A percentile compares a stretch with the other conserved stretches of the same genome.
Conservation (phyloP, 192 early-diverging fungal species). For the Umbelopsis ramanniana region DNA sequence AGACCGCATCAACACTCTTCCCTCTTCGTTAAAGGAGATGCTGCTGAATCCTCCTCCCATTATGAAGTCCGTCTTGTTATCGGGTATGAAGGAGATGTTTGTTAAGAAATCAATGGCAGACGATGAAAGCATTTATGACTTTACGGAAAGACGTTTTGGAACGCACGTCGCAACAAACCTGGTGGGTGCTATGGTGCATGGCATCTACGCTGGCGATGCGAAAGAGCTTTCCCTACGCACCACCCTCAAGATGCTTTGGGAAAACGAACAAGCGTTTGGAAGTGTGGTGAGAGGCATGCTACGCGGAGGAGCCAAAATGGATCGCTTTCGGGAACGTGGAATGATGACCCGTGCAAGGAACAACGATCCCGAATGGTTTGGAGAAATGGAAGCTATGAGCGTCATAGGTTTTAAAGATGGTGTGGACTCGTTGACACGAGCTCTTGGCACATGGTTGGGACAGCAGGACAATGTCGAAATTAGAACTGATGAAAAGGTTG, state of each 20-base stretch:
- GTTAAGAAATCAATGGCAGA: constrained; percentile 14
- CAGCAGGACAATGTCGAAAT: constrained; percentile 63
- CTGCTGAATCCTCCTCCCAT: constrained; percentile 44
- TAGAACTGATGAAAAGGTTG: constrained; percentile 46
- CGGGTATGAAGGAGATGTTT: constrained; percentile 65
- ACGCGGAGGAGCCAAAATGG: constrained; percentile 38
- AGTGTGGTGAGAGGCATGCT: constrained; percentile 57
- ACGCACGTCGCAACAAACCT: constrained; percentile 75
- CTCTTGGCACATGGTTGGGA: constrained; percentile 57
- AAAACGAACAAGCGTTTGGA: constrained; percentile 64
- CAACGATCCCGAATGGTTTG: constrained; percentile 59
- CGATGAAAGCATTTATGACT: constrained; percentile 90
- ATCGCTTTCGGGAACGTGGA: constrained; percentile 38
- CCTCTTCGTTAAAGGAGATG: constrained; percentile 37
- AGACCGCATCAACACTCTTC: constrained; percentile 70
- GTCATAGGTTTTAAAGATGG: constrained; percentile 87
- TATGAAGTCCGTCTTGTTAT: constrained; percentile 59
- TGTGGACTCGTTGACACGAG: constrained; percentile 68
- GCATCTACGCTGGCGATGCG: constrained; percentile 91
- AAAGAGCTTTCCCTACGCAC: constrained; percentile 77
- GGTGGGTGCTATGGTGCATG: constrained; percentile 88
- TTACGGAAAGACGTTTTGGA: constrained; percentile 82
- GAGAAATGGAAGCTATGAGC: constrained; percentile 62
- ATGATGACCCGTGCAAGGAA: constrained; percentile 35
- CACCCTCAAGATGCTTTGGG: constrained; percentile 73